Base-by-base conservation (phyloP, 176 grass and related monocot species). In the Ensete glaucum region DNA sequence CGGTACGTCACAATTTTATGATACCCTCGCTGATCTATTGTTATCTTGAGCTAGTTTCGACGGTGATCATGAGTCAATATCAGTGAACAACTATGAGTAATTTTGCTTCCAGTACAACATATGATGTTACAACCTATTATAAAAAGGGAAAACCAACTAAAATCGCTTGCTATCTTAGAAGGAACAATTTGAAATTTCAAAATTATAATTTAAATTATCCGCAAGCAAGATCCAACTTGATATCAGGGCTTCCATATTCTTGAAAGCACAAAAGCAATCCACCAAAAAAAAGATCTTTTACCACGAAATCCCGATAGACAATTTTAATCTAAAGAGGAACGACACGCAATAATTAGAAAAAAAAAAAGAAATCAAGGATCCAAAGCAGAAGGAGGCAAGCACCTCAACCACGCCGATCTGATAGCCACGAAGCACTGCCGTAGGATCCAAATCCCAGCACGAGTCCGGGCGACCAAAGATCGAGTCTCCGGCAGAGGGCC, bases 331-430 rank as follows among this genome's bases (percentile, higher is more conserved):
- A 53, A 14, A 59, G 14, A 70, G 15, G 20, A 11, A 1, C 8
- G 51, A 17, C 17, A 25, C 3, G 55, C 15, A 56, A 59, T 1
- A 50, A 50, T 20, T n/a, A 79, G 9, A 48, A 34, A 7, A 19
- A 65, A 15, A 51, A 22, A 57, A 51, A 23, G 22, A 0, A 63
- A 62, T 51, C 50, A n/a, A 52, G 21, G 53, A 6, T 15, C 64
- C 22, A 20, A 12, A 16, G 23, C 9, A 19, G 24, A 11, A 11
- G 26, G 16, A 16, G 24, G 24, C 82, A 62, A 79, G 84, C 59
- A 92, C 90, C 90, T 92, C 86, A 27, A 86, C 72, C 69, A 92
- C 76, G 51, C 84, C 86, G 81, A 92, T 75, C 79, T 68, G 73
- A 63, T 86, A 84, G 55, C 85, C 54, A 20, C 71, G 20, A 16